Base-by-base conservation (phyloP, 1,284 basidiomycete genomes). In the Stereum hirsutum region DNA sequence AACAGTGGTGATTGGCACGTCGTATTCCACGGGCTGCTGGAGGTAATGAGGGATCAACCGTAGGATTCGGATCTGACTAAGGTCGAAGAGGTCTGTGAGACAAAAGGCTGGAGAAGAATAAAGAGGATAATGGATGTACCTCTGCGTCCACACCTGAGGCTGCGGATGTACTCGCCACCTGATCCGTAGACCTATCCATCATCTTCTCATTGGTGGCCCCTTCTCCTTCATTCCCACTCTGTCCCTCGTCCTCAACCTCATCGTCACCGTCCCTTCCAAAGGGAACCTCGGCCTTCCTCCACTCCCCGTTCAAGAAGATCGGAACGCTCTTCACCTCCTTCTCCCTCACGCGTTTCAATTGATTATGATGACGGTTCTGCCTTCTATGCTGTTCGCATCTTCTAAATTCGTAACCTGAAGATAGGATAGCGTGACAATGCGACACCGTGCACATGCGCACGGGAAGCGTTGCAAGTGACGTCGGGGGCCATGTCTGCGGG, bases 371-470 rank as follows among this genome's bases (percentile, higher is more conserved):
- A 34, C 73, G 61, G 48, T 75, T 75, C 55, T 76, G 74, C 25
- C 69, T 51, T 3, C 74, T 65, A 46, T 77, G 74, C 42, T 69
- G 65, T 48, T 75, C 74, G 54, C 74, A 78, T 20, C 72, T 68
- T 34, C 72, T 69, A 57, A 61, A 76, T 24, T 62, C 57, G 53
- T 75, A 74, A 31, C 61, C 55, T 0, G 63, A 62, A 0, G 71
- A 68, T 1, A 76, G 62, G 34, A 75, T 59, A 41, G 64, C 65
- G 49, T 73, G 72, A 46, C 75, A 76, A 49, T 76, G 74, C 28
- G 72, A 75, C 17, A 78, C 73, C 2, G 72, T 74, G 49, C 74
- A 76, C 70, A 76, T 74, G 21, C 70, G 68, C 14, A 59, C 52
- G 3, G 68, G 61, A 15, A 62, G 56, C 5, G 54, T 14, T 42